These are phyloP conservation scores for Aegilops umbellulata DNA, from an alignment of 176 grass and related monocot species.

Conservation along the genomic window DNA sequence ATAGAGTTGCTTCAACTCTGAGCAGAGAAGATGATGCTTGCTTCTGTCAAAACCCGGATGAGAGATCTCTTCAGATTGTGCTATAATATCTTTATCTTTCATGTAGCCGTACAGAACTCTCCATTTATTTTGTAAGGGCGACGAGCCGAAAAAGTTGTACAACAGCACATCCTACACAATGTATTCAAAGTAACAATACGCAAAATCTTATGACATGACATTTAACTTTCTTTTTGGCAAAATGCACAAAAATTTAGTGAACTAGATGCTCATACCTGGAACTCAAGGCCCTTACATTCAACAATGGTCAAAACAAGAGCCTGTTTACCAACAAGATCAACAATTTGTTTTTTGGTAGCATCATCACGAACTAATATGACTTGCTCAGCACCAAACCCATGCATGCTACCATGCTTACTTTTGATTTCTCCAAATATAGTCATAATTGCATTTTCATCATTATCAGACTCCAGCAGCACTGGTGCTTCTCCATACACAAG, in stretches of 20 bases:
- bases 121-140: slow-evolving; percentile 73
- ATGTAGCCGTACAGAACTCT: slow-evolving; percentile 82
- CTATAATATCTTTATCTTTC: slow-evolving; percentile 40
- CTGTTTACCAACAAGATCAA: slow-evolving; percentile 61
- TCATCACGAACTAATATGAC: slow-evolving; percentile 80
- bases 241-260: neutral
- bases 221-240: neutral
- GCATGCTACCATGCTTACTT: neutral
- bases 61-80: slow-evolving; percentile 29
- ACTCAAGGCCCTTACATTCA: slow-evolving; percentile 95
- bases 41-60: slow-evolving; percentile 57
- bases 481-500: slow-evolving; percentile 85
- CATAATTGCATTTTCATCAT: slow-evolving; percentile 77
- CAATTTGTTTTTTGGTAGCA: slow-evolving; percentile 64
- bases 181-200: neutral
- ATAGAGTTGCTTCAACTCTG: slow-evolving; percentile 95
- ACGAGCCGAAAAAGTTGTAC: slow-evolving; percentile 82
- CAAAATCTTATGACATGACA: neutral
- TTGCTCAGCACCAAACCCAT: slow-evolving; percentile 90
- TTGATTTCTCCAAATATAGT: slow-evolving; percentile 74
- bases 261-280: slow-evolving; percentile 57
- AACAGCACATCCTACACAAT: slow-evolving; percentile 72
- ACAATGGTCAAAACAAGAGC: slow-evolving; percentile 85
- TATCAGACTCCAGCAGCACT: slow-evolving; percentile 66
- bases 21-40: slow-evolving; percentile 71